Evolutionary conservation across 495 filamentous ascomycete genomes (phyloP), one percentile per base, ranked within the genome.

Genomic region (Clavariopsis aquatica): DNA sequence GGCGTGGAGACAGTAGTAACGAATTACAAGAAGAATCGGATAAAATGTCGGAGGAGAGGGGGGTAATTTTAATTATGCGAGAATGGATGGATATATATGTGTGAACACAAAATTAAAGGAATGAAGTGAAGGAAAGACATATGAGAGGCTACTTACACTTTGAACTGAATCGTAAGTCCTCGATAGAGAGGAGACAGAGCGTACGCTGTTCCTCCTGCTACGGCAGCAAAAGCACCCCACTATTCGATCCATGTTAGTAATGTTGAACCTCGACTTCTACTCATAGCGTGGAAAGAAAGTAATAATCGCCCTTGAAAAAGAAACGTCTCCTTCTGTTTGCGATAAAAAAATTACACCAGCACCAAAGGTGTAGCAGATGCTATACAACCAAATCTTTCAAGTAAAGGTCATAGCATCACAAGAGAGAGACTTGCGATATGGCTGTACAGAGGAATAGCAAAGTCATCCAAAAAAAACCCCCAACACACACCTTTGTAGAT

Each of bases 121-220:
- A 62, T 23, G 31, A 17, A 24, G 49, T 29, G 12, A 20, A 23
- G 38, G 47, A 38, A 43, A 45, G 51, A 64, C 27, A 52, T 54
- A 19, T 53, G 45, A 29, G 26, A 52, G 24, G 6, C 45, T 28
- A 77, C 85, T 65, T 82, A 90, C 79, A 93, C 85, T 78, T 96
- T 96, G 77, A 96, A 96, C 73, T 96, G 92, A 20, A 92, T 78
- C 1, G 92, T 96, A 66, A 96, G 72, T 0, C 88, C 84, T 26
- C 91, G 84, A 70, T 96, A 96, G 15, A 96, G 68, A 8, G 90
- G 91, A 19, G 86, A 87, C 58, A 85, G 71, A 36, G 74, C 71
- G 66, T 85, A 88, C 0, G 81, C 87, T 9, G 80, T 26, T 22
- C 76, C 83, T 26, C 81, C 86, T 43, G 88, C 77, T 24, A 82